phyloP scores from a whole-genome alignment of 768 basidiomycete species.

The Trametes elegans region DNA sequence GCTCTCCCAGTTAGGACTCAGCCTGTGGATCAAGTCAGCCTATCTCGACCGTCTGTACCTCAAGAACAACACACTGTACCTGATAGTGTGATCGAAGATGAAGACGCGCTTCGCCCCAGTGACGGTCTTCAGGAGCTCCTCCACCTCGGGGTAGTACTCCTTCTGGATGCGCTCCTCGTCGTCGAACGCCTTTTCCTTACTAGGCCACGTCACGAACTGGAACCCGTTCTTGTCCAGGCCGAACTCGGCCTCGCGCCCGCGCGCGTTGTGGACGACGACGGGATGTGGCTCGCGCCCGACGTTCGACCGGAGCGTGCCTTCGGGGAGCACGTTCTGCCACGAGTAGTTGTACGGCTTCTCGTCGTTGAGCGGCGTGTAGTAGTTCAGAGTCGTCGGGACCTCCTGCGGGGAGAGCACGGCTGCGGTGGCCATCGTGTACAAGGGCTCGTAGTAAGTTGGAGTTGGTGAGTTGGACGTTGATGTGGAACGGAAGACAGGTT shows the following conservation, averaged over 20 bases:
- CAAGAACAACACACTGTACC: slow-evolving; percentile 23
- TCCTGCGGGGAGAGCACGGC: slow-evolving; percentile 30
- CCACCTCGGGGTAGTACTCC: slow-evolving; percentile 40
- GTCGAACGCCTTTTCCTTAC: slow-evolving; percentile 36
- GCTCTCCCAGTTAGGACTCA: slow-evolving; percentile 19
- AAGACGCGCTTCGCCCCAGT: slow-evolving; percentile 39
- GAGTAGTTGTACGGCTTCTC: slow-evolving; percentile 34
- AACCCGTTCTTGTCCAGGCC: slow-evolving; percentile 41
- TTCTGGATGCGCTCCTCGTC: slow-evolving; percentile 37
- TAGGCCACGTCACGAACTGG: slow-evolving; percentile 33
- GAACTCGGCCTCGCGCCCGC: slow-evolving; percentile 26
- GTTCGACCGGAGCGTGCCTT: slow-evolving; percentile 27
- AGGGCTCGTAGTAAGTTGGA: no score
- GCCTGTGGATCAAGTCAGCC: not conserved
- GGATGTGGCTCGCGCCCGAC: slow-evolving; percentile 21
- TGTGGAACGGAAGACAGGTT: no score
- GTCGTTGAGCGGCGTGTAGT: slow-evolving; percentile 23
- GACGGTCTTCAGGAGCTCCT: slow-evolving; percentile 38
- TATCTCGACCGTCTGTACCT: not conserved
- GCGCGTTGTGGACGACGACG: slow-evolving; percentile 23
- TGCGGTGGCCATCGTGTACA: slow-evolving; percentile 29
- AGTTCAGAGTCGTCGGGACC: slow-evolving; percentile 37
- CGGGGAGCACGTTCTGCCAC: slow-evolving; percentile 28
- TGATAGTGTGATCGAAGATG: slow-evolving; percentile 43
- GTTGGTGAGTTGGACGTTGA: no score